Evolutionary conservation across 176 grass and related monocot species (phyloP).

Genomic region (Bolboschoenus planiculmis): DNA sequence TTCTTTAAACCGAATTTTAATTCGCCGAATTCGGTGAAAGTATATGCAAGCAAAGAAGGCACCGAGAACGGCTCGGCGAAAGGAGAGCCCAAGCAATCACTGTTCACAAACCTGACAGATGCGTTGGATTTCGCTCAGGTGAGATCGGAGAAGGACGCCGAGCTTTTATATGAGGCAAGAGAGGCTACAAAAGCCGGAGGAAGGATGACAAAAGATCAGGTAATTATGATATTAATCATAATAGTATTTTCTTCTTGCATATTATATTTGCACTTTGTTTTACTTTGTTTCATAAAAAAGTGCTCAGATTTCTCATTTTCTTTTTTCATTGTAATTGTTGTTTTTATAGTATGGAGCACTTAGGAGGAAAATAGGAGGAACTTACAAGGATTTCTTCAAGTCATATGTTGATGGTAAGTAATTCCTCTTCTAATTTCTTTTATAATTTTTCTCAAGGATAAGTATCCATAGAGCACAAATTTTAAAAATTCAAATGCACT

Average conservation of each 20-base stretch:
- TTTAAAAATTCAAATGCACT: background rate
- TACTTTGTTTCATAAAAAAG: background rate
- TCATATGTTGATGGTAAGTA: constrained; percentile 81
- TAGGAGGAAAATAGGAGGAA: constrained; percentile 94
- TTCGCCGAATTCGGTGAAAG: constrained; percentile 23
- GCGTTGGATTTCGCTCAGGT: constrained; percentile 91
- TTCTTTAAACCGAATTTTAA: constrained; percentile 14
- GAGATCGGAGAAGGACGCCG: constrained; percentile 71
- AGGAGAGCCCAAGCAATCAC: constrained; percentile 49
- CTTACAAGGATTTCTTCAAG: constrained; percentile 99
- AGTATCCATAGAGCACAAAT: background rate
- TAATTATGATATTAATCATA: background rate
- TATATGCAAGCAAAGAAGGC: constrained; percentile 33
- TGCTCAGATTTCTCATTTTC: background rate
- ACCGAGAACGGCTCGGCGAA: background rate
- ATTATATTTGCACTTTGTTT: background rate
- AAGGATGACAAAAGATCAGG: constrained; percentile 81
- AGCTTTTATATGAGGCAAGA: constrained; percentile 75
- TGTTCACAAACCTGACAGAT: constrained; percentile 73
- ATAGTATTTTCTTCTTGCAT: background rate
- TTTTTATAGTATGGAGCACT: constrained; percentile 71
- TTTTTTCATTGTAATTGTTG: background rate
- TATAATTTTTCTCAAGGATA: background rate
- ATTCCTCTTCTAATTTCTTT: background rate
- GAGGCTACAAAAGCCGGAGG: constrained; percentile 57